phyloP scores from a whole-genome alignment of 345 rosid species.

The Heritiera fomes region DNA sequence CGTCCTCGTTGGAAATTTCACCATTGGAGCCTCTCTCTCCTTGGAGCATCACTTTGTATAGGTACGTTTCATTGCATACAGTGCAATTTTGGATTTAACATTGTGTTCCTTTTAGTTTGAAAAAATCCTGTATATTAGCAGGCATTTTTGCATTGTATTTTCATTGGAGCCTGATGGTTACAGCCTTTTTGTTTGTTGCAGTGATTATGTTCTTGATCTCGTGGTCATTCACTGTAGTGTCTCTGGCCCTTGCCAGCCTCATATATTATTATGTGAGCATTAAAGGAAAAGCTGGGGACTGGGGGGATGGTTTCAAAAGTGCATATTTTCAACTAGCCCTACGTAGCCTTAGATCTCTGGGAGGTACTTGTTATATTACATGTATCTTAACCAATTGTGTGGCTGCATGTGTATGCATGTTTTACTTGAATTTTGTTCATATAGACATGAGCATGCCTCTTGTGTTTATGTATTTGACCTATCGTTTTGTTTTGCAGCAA shows the following conservation, averaged over 20 bases:
- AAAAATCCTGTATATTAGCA: not conserved
- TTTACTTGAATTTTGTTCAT: not conserved
- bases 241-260: constrained; percentile 96
- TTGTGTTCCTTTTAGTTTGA: not conserved
- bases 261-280: constrained; percentile 95
- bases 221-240: constrained; percentile 90
- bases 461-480: not conserved
- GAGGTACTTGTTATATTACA: constrained; percentile 45
- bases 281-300: constrained; percentile 98
- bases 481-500: constrained; percentile 47
- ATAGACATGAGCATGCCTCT: not conserved
- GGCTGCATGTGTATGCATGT: not conserved
- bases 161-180: constrained; percentile 20
- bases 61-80: constrained; percentile 8
- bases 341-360: constrained; percentile 96
- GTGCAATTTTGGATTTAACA: not conserved
- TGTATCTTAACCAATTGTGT: not conserved
- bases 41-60: constrained; percentile 62
- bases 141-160: constrained; percentile 8
- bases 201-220: constrained; percentile 99
- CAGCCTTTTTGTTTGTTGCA: constrained; percentile 46
- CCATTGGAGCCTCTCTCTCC: constrained; percentile 97
- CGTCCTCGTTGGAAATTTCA: constrained; percentile 99
- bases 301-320: constrained; percentile 99
- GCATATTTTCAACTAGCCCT: constrained; percentile 98